A percentile compares a stretch with the other conserved stretches of the same genome.
phyloP scores from a whole-genome alignment of 345 rosid species.

The Geranium brycei region DNA sequence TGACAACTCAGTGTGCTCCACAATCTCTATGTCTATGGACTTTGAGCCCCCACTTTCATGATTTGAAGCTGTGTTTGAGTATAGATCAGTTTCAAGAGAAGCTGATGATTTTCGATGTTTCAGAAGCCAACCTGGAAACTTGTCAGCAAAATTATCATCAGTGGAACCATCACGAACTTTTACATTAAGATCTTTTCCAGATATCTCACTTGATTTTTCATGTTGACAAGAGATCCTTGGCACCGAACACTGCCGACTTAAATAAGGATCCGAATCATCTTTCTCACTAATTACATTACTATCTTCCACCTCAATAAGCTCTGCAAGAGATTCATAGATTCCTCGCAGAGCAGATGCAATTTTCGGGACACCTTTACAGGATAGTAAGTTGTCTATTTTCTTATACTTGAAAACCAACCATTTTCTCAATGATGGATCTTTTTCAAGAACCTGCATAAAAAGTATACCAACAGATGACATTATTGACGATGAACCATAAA shows the following conservation, averaged over 20 bases:
- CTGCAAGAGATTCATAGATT: constrained; percentile 34
- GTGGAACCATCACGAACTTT: constrained; percentile 13
- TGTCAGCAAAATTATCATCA: constrained; percentile 15
- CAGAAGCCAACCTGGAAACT: constrained; percentile 24
- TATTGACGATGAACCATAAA: constrained; percentile 6
- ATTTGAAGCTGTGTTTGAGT: constrained; percentile 38
- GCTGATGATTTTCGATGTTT: constrained; percentile 22
- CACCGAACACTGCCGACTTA: constrained; percentile 14
- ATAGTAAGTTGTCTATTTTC: constrained; percentile 33
- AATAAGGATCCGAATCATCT: constrained; percentile 30
- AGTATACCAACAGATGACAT: constrained; percentile 3
- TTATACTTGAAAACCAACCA: constrained; percentile 59
- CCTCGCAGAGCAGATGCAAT: constrained; percentile 38
- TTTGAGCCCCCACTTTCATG: constrained; percentile 50
- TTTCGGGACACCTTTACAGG: constrained; percentile 36
- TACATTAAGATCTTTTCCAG: constrained; percentile 19
- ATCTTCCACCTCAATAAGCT: constrained; percentile 34
- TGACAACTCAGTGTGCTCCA: constrained; percentile 55
- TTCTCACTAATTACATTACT: constrained; percentile 46
- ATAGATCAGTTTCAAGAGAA: constrained; percentile 28
- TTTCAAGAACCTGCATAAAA: constrained; percentile 52
- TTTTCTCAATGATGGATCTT: constrained; percentile 41
- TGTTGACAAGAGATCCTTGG: constrained; percentile 23
- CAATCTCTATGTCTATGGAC: constrained; percentile 52
- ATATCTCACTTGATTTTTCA: constrained; percentile 18